These are phyloP conservation scores for Mediolabrus comicus DNA, from an alignment of 108 stramenopile genomes.

Conservation along the genomic window DNA sequence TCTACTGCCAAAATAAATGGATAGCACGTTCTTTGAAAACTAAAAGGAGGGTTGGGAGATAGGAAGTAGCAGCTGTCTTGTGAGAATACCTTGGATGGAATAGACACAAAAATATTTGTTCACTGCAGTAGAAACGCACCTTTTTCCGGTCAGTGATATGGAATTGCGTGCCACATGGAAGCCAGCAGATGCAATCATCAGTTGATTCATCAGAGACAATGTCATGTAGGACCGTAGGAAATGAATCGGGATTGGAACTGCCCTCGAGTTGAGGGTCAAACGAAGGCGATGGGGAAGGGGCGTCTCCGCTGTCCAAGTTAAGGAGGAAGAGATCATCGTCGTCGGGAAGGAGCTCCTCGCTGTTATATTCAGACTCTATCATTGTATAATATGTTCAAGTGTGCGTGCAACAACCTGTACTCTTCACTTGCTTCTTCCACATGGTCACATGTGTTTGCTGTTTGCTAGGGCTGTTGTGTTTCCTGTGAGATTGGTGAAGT, in stretches of 20 bases:
- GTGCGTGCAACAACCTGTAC: background rate
- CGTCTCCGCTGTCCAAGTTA: background rate
- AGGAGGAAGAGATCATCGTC: background rate
- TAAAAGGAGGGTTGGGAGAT: background rate
- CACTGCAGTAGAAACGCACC: background rate
- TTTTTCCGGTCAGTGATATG: slow-evolving; percentile 19
- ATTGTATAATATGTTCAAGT: too few species aligned
- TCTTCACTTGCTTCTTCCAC: too few species aligned
- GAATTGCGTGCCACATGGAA: slow-evolving; percentile 31
- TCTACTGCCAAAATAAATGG: slow-evolving; percentile 46
- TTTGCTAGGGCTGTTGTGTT: too few species aligned
- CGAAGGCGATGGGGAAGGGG: background rate
- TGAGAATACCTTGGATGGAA: too few species aligned
- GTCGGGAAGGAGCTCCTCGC: background rate
- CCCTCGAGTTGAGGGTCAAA: background rate
- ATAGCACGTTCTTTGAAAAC: slow-evolving; percentile 48
- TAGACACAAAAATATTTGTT: background rate
- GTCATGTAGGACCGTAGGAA: slow-evolving; percentile 26
- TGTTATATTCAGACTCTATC: background rate
- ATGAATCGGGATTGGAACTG: slow-evolving; percentile 8
- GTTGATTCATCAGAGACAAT: slow-evolving; percentile 23
- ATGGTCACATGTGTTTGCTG: too few species aligned
- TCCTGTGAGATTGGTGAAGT: too few species aligned
- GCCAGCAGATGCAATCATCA: slow-evolving; percentile 30
- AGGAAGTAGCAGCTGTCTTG: background rate